phyloP scores from a whole-genome alignment of 495 filamentous ascomycete species.

The Podospora pseudopauciseta region DNA sequence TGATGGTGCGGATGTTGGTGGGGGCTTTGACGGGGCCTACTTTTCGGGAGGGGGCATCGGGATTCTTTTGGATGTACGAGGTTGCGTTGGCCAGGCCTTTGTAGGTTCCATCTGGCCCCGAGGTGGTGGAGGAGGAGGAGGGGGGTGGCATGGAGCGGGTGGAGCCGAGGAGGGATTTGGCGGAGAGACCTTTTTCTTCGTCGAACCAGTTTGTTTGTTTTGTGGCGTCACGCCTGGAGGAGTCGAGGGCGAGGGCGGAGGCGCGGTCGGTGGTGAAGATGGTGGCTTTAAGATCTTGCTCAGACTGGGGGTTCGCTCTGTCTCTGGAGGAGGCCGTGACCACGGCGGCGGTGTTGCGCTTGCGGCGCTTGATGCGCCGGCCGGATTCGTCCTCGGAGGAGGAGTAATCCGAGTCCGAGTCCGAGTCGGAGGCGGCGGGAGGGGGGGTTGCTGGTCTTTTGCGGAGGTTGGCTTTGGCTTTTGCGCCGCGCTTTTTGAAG shows the following conservation, averaged over 20 bases:
- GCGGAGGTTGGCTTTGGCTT: constrained; percentile 71
- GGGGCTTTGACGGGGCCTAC: constrained; percentile 87
- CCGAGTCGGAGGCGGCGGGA: constrained; percentile 49
- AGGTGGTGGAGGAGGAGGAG: not conserved
- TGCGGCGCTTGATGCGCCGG: constrained; percentile 69
- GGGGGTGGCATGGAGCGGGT: constrained; percentile 43
- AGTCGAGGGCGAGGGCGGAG: constrained; percentile 56
- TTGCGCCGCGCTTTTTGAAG: constrained; percentile 85
- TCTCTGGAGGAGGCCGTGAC: constrained; percentile 54
- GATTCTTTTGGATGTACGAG: constrained; percentile 75
- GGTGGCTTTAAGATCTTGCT: constrained; percentile 42
- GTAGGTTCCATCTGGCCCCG: constrained; percentile 61
- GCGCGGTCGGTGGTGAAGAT: constrained; percentile 59
- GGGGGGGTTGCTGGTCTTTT: constrained; percentile 83
- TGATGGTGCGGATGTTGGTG: constrained; percentile 87
- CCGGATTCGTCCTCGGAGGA: constrained; percentile 72
- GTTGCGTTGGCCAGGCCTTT: constrained; percentile 69
- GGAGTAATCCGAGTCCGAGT: constrained; percentile 56
- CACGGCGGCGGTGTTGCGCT: constrained; percentile 58
- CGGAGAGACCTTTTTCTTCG: constrained; percentile 55
- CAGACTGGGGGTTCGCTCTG: constrained; percentile 39
- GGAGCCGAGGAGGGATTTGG: constrained; percentile 61
- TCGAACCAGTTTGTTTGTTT: constrained; percentile 91
- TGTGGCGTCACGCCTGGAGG: constrained; percentile 77
- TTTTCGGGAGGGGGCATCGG: constrained; percentile 65